Base-by-base conservation (phyloP, 345 rosid species). In the Cardamine resedifolia region DNA sequence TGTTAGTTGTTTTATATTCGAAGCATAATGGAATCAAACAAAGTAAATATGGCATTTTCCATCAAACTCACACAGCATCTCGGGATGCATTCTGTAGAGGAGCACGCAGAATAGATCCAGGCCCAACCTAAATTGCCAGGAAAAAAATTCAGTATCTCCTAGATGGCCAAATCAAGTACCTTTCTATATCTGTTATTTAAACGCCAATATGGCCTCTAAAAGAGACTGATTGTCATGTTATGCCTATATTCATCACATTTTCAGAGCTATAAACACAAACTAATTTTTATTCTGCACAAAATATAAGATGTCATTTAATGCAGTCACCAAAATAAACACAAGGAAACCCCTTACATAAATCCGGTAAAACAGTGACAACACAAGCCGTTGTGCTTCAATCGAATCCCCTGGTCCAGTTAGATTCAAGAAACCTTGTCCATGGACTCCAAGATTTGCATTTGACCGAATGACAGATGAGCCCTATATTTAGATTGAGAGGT, bases 361-460 rank as follows among this genome's bases (percentile, higher is more conserved):
- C 56, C 89, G 83, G 77, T 96, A 96, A 81, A 96, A 96, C 59
- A 96, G 87, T 23, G 95, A 90, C 56, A 96, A 83, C 82, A 96
- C 97, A 78, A 96, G 79, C 48, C 95, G 92, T 57, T 92, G 98
- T 61, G 99, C 99, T 83, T 92, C 97, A 53, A 96, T 92, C 34
- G 78, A 66, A 81, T 96, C 88, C 55, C 98, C 99, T 36, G 86
- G 87, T 64, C 98, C 99, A 9, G 99, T 86, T 72, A 96, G 76
- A 85, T 92, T 90, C 85, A 96, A 79, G 31, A 90, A 79, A 78
- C 99, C 99, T 83, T 96, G 99, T 58, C 99, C 99, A 73, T 84
- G 95, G 82, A 96, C 92, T 77, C 87, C 99, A 70, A 96, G 85
- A 85, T 96, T 92, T 38, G 99, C 97, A 80, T 90, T 90, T 49